Conservation (phyloP, 352 stramenopile genomes). For the Phytophthora brassicae region DNA sequence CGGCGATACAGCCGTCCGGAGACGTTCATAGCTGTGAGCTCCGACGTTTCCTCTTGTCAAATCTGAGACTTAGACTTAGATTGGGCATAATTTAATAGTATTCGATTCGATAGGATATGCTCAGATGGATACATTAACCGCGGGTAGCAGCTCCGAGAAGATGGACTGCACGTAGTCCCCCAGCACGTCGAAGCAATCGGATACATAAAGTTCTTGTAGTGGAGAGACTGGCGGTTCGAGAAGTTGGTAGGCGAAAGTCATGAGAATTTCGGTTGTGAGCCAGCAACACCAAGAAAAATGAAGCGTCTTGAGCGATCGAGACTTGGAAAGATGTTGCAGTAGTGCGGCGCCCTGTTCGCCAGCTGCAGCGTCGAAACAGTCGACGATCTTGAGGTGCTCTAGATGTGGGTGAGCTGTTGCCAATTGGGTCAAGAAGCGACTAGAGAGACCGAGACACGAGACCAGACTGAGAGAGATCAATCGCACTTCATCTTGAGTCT, state of each 20-base stretch:
- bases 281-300: constrained; percentile 83
- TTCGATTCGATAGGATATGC: constrained; percentile 9
- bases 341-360: constrained; percentile 43
- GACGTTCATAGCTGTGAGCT: constrained; percentile 68
- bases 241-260: constrained; percentile 70
- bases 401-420: constrained; percentile 50
- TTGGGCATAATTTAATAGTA: constrained; percentile 7
- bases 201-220: constrained; percentile 54
- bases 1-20: constrained; percentile 72
- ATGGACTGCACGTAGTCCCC: constrained; percentile 71
- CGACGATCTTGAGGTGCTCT: constrained; percentile 60
- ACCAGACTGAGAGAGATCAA: constrained; percentile 68
- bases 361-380: constrained; percentile 66
- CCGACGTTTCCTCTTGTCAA: not conserved
- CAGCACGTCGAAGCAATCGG: constrained; percentile 77
- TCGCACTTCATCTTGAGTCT: constrained; percentile 52
- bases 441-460: constrained; percentile 62
- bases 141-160: constrained; percentile 58
- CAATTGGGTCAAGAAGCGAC: constrained; percentile 48
- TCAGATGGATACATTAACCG: constrained; percentile 44
- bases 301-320: constrained; percentile 59
- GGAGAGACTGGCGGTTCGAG: constrained; percentile 50
- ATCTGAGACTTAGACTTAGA: constrained; percentile 12
- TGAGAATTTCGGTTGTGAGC: constrained; percentile 76
- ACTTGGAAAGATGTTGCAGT: constrained; percentile 54